Base-by-base conservation (phyloP, 2,329 filamentous ascomycete genomes). In the Hymenotorrendiella dingleyae region DNA sequence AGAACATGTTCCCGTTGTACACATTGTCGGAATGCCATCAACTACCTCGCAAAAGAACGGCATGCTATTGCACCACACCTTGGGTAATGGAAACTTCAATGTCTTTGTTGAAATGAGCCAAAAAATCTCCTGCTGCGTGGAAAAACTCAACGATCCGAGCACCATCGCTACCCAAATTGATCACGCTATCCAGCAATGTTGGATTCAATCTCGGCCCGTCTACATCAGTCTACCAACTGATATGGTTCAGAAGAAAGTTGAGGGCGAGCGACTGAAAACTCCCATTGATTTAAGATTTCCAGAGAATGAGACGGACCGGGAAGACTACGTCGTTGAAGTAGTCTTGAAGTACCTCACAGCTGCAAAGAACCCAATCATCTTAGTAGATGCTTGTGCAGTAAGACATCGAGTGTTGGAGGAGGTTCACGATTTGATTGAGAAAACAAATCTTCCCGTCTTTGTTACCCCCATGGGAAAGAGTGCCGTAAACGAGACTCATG, bases 391-490 rank as follows among this genome's bases (percentile, higher is more conserved):
- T 24, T 93, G 87, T 56, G 84, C 86, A 9, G 80, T 89, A 50
- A 80, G 87, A 24, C 85, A 93, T 59, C 73, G 82, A 30, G 83
- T 84, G 12, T 64, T 90, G 1, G 64, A 78, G 1, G 86, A 93
- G 62, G 80, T 88, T 14, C 79, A 86, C 53, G 75, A 77, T 6
- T 69, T 95, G 12, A 69, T 94, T 39, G 71, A 82, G 47, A 86
- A 82, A 63, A 86, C 86, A 1, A 71, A 78, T 4, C 69, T 94
- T 6, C 88, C 89, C 4, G 83, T 86, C 0, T 94, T 93, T 55
- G 85, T 90, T n/a, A 84, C 87, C 0, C 86, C 88, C 2, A 94
- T 94, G 84, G 88, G 88, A 35, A 94, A 94, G 67, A 78, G 87
- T 14, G 84, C 85, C 16, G 76, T 95, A 35, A 76, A 93, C 56